Conservation (phyloP, 2,329 filamentous ascomycete genomes). For the Orbilia brochopaga region DNA sequence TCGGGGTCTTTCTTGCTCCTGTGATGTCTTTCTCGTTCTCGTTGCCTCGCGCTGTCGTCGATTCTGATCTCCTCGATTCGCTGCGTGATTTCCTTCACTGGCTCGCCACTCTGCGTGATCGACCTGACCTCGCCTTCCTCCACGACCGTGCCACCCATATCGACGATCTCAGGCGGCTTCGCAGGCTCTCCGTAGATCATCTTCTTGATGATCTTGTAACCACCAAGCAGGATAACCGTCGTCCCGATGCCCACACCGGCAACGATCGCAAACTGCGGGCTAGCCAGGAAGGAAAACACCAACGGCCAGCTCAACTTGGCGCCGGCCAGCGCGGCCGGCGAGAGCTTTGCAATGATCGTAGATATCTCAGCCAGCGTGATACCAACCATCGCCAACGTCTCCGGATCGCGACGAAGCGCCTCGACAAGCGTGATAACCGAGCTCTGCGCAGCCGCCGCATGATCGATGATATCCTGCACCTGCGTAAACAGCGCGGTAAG, state of each 20-base stretch:
- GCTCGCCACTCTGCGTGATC: conserved; percentile 30
- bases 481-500: conserved; percentile 52
- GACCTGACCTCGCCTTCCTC: conserved; percentile 37
- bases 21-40: conserved; percentile 39
- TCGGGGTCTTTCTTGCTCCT: conserved; percentile 16
- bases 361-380: conserved; percentile 91
- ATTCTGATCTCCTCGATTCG: conserved; percentile 34
- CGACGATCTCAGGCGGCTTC: conserved; percentile 42
- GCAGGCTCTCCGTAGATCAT: conserved; percentile 61
- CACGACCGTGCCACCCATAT: conserved; percentile 46
- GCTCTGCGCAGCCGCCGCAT: conserved; percentile 53
- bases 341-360: conserved; percentile 79
- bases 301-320: conserved; percentile 83
- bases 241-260: conserved; percentile 86
- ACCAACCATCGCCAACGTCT: conserved; percentile 91
- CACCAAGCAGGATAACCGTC: conserved; percentile 94
- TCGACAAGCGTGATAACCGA: conserved; percentile 81
- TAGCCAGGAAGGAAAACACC: conserved; percentile 82
- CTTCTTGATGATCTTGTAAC: conserved; percentile 95
- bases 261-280: conserved; percentile 92
- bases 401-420: conserved; percentile 79
- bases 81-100: conserved; percentile 25
- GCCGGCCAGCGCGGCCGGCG: conserved; percentile 75
- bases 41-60: conserved; percentile 33
- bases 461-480: conserved; percentile 54